A percentile compares a stretch with the other conserved stretches of the same genome.
phyloP scores from a whole-genome alignment of 2,329 filamentous ascomycete genomes.

The Arthrocladium fulminans region DNA sequence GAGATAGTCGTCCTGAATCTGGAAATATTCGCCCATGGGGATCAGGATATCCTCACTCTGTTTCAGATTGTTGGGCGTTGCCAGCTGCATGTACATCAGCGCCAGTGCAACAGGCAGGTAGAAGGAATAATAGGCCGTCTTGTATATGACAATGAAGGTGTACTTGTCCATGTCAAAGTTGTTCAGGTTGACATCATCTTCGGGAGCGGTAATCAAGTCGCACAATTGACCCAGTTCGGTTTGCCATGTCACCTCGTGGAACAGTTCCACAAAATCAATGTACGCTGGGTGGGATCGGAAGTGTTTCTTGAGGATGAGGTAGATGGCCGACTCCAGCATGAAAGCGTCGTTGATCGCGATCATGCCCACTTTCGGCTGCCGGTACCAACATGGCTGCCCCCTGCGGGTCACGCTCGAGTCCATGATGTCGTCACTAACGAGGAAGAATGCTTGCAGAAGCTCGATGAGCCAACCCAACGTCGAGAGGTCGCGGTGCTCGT shows the following conservation, averaged over 20 bases:
- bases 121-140: slow-evolving; percentile 99
- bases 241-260: slow-evolving; percentile 89
- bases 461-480: slow-evolving; percentile 96
- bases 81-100: slow-evolving; percentile 73
- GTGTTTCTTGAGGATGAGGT: slow-evolving; percentile 82
- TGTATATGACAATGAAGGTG: slow-evolving; percentile 97
- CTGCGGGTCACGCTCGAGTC: slow-evolving; percentile 90
- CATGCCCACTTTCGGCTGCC: slow-evolving; percentile 79
- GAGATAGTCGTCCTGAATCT: slow-evolving; percentile 97
- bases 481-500: slow-evolving; percentile 81
- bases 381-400: slow-evolving; percentile 94
- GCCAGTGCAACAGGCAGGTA: slow-evolving; percentile 93
- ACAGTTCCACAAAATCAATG: slow-evolving; percentile 85
- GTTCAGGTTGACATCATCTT: slow-evolving; percentile 83
- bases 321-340: slow-evolving; percentile 87
- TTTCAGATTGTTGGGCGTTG: slow-evolving; percentile 80
- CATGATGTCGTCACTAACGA: slow-evolving; percentile 98
- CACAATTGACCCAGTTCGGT: slow-evolving; percentile 93
- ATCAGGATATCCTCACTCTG: slow-evolving; percentile 87
- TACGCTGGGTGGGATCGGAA: slow-evolving; percentile 84
- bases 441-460: slow-evolving; percentile 96
- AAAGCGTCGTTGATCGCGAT: slow-evolving; percentile 98
- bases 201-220: slow-evolving; percentile 89
- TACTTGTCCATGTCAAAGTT: slow-evolving; percentile 96
- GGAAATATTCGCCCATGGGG: slow-evolving; percentile 97